Base-by-base conservation (phyloP, 805 yeast genomes). In the Wickerhamomyces ciferrii region DNA sequence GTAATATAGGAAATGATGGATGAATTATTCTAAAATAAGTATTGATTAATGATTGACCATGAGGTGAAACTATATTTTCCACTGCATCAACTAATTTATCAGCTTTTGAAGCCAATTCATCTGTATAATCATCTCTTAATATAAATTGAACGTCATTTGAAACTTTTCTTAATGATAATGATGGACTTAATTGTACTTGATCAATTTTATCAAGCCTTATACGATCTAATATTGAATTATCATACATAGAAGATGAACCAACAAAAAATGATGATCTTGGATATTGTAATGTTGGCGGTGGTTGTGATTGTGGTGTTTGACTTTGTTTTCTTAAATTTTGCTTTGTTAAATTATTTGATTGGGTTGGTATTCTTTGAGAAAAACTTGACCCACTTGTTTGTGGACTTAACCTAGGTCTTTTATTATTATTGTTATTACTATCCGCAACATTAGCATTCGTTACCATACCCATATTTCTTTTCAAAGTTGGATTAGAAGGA, bases 181-280 rank as follows among this genome's bases (percentile, higher is more conserved):
- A 70, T 36, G 79, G 76, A 48, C 83, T 79, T 42, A 92, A 66
- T 57, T 83, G 87, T 18, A 90, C 84, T 61, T 89, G 97, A 58
- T 87, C 96, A 40, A 85, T 79, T 53, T 83, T 84, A 62, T 82
- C 84, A 25, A 83, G 62, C 27, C 73, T 76, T 32, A 88, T 79
- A 37, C 76, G 68, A 49, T 85, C 83, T 19, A 92, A 70, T 23
- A 92, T 71, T 14, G 78, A 73, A 23, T 79, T 71, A 61, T 92
- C 98, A 60, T 83, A 88, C 25, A 87, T 74, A 17, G 97, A 89
- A 0, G 96, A 86, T 1, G 96, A 83, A 1, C 98, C 97, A 19
- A 91, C 83, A 56, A 81, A 86, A 58, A 88, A 88, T 18, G 96
- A 84, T 0, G 96, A 89, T 47, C 97, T 70, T 1, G 98, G 97